A percentile compares a stretch with the other conserved stretches of the same genome.
Evolutionary conservation across 495 filamentous ascomycete species (phyloP).

Genomic region (Poronia punctata): DNA sequence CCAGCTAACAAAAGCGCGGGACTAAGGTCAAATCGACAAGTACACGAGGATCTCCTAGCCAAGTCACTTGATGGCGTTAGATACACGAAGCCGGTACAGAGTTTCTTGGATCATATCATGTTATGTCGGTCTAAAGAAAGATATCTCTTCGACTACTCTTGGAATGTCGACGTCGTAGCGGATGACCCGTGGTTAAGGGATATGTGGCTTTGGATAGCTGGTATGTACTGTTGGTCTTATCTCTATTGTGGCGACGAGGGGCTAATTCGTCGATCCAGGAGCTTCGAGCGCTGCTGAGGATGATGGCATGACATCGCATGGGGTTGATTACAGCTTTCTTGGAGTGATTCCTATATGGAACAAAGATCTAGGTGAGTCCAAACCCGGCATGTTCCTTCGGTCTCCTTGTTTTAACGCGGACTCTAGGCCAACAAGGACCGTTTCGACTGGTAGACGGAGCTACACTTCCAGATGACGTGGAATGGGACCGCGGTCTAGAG

Average conservation of each 20-base stretch:
- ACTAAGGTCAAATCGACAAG: conserved; percentile 31
- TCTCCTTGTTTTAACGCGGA: conserved; percentile 8
- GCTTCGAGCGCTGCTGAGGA: conserved; percentile 57
- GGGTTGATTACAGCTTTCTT: conserved; percentile 76
- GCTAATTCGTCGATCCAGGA: conserved; percentile 35
- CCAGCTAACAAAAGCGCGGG: conserved; percentile 8
- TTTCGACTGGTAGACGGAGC: conserved; percentile 36
- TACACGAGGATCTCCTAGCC: conserved; percentile 40
- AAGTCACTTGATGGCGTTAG: conserved; percentile 35
- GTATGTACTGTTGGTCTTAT: conserved; percentile 36
- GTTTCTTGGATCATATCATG: conserved; percentile 37
- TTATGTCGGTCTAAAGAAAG: conserved; percentile 55
- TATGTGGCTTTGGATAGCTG: conserved; percentile 69
- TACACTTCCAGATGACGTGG: conserved; percentile 30
- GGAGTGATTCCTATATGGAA: conserved; percentile 78
- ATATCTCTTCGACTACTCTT: conserved; percentile 68
- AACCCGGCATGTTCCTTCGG: neutral
- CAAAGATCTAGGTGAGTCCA: conserved; percentile 55
- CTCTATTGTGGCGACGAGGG: neutral
- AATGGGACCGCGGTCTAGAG: conserved; percentile 45
- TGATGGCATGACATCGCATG: conserved; percentile 65
- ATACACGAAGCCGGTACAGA: conserved; percentile 31
- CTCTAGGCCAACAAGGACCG: conserved; percentile 29
- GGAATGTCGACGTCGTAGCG: conserved; percentile 58
- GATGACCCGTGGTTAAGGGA: conserved; percentile 71